Conservation (phyloP, 2,329 filamentous ascomycete genomes). For the Xylariaceae sp. region DNA sequence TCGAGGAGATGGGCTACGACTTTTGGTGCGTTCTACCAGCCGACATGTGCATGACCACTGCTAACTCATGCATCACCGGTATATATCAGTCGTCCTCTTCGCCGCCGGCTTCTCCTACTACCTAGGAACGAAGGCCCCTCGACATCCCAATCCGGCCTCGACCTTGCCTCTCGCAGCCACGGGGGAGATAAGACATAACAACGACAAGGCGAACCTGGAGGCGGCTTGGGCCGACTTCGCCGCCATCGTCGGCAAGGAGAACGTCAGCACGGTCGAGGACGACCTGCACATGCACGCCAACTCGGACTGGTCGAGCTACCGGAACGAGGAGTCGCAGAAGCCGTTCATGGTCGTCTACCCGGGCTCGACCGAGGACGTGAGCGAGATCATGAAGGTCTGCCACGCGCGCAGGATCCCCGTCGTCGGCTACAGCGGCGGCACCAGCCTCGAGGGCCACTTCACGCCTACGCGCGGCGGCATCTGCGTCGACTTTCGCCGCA, state of each 20-base stretch:
- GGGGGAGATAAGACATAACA: conserved; percentile 50
- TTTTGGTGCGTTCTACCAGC: conserved; percentile 40
- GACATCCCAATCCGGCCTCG: conserved; percentile 46
- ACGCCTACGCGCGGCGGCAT: conserved; percentile 67
- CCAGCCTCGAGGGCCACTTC: conserved; percentile 73
- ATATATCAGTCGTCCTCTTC: conserved; percentile 43
- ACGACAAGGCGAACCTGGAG: conserved; percentile 58
- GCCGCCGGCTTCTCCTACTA: conserved; percentile 51
- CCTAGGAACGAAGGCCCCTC: conserved; percentile 51
- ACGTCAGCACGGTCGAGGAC: conserved; percentile 54
- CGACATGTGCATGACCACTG: background rate
- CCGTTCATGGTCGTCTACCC: conserved; percentile 69
- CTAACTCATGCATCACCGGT: background rate
- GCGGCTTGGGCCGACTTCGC: conserved; percentile 66
- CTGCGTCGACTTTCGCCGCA: conserved; percentile 68
- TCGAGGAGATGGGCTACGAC: conserved; percentile 47
- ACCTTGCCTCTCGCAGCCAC: conserved; percentile 53
- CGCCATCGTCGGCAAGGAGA: conserved; percentile 56
- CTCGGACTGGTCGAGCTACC: conserved; percentile 60
- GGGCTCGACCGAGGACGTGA: conserved; percentile 66
- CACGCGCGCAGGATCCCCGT: conserved; percentile 65
- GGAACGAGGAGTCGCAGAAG: conserved; percentile 40
- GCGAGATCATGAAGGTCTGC: conserved; percentile 69
- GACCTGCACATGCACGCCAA: conserved; percentile 54
- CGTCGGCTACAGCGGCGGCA: conserved; percentile 70